Conservation (phyloP, 1,284 basidiomycete genomes). For the Caloboletus firmus region DNA sequence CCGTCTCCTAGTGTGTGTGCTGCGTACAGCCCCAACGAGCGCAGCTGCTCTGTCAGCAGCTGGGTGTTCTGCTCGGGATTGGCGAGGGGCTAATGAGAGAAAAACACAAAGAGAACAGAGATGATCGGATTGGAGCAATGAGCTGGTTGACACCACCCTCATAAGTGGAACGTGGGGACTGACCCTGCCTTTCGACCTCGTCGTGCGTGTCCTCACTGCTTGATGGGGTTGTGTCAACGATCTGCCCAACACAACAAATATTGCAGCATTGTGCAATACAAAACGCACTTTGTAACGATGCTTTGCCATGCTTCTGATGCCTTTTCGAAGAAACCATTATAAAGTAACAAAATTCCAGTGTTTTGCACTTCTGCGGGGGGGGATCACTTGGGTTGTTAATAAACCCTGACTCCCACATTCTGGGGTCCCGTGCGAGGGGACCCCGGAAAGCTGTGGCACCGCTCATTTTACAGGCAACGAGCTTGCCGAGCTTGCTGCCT, state of each 20-base stretch:
- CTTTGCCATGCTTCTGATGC: slow-evolving; percentile 36
- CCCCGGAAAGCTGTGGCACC: slow-evolving; percentile 27
- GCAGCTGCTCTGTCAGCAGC: slow-evolving; percentile 66
- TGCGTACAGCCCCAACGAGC: slow-evolving; percentile 73
- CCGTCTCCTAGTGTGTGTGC: slow-evolving; percentile 81
- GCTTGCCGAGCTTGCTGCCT: slow-evolving; percentile 21
- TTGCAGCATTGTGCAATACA: slow-evolving; percentile 27
- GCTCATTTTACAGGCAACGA: not conserved
- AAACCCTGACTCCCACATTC: slow-evolving; percentile 36
- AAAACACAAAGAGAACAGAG: slow-evolving; percentile 5
- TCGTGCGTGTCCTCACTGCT: slow-evolving; percentile 64
- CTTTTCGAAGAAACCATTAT: slow-evolving; percentile 40
- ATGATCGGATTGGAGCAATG: slow-evolving; percentile 21
- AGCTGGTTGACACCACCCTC: slow-evolving; percentile 14
- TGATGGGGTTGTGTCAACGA: slow-evolving; percentile 27
- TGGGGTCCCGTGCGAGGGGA: slow-evolving; percentile 34
- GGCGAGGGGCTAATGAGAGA: slow-evolving; percentile 48
- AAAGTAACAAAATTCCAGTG: slow-evolving; percentile 35
- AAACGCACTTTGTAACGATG: slow-evolving; percentile 37
- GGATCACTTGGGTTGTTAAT: slow-evolving; percentile 37
- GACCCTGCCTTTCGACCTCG: slow-evolving; percentile 61
- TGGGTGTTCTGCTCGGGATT: slow-evolving; percentile 67
- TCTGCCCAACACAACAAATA: slow-evolving; percentile 23
- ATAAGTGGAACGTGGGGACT: slow-evolving; percentile 36
- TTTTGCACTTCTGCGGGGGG: slow-evolving; percentile 25